A percentile compares a stretch with the other conserved stretches of the same genome.
These are phyloP conservation scores for Xylariaceae sp. DNA, from an alignment of 2,329 filamentous ascomycete species.

Conservation along the genomic window DNA sequence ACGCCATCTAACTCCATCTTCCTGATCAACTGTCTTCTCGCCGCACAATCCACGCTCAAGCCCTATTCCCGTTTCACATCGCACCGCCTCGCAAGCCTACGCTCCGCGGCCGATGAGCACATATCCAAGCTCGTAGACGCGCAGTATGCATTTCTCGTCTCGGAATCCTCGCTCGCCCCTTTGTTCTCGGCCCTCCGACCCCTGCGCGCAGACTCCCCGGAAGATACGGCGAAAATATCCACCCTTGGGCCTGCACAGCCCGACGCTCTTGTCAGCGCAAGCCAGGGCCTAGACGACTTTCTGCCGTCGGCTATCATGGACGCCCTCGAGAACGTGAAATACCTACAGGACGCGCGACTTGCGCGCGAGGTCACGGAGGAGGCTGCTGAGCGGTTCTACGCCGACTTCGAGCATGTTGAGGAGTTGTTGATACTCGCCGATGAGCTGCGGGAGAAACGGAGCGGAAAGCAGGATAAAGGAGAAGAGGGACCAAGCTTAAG, in stretches of 20 bases:
- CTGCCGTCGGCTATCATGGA: slow-evolving; percentile 93
- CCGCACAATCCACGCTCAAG: slow-evolving; percentile 61
- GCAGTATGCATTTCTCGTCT: slow-evolving; percentile 75
- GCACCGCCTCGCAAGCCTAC: slow-evolving; percentile 60
- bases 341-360: slow-evolving; percentile 73
- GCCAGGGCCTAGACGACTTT: slow-evolving; percentile 85
- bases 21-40: slow-evolving; percentile 72
- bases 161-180: slow-evolving; percentile 73
- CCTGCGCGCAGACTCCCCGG: slow-evolving; percentile 41
- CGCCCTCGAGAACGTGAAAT: slow-evolving; percentile 79
- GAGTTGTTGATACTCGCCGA: slow-evolving; percentile 54
- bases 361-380: slow-evolving; percentile 80
- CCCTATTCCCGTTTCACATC: slow-evolving; percentile 67
- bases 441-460: slow-evolving; percentile 41
- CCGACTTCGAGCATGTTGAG: slow-evolving; percentile 74
- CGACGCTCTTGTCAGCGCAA: slow-evolving; percentile 66
- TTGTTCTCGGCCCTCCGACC: slow-evolving; percentile 64
- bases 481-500: slow-evolving; percentile 45
- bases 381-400: slow-evolving; percentile 82
- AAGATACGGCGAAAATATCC: slow-evolving; percentile 61
- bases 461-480: slow-evolving; percentile 29
- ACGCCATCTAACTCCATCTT: slow-evolving; percentile 69
- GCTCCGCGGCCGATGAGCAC: slow-evolving; percentile 60
- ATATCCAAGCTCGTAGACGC: slow-evolving; percentile 64
- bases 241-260: slow-evolving; percentile 63